Conservation (phyloP, 1,139 yeast species). For the Wickerhamiella infanticola region DNA sequence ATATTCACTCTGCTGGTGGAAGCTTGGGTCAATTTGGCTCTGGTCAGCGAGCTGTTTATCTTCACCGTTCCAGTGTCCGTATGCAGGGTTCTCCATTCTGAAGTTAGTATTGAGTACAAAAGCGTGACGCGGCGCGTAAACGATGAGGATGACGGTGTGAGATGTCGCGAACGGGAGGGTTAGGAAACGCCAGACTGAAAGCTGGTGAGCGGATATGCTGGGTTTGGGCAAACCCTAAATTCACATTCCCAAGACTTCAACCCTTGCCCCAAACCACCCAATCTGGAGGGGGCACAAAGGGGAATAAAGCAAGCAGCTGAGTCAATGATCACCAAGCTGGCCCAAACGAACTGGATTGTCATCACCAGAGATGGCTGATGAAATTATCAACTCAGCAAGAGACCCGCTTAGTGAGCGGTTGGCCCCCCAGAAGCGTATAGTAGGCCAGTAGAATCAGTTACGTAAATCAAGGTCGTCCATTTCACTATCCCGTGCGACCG, state of each 20-base stretch:
- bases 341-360: background rate
- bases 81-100: slow-evolving; percentile 14
- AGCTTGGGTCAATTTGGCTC: slow-evolving; percentile 17
- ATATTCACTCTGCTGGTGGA: slow-evolving; percentile 14
- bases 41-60: slow-evolving; percentile 16
- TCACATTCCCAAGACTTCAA: background rate
- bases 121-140: background rate
- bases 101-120: background rate
- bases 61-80: slow-evolving; percentile 17
- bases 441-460: slow-evolving; percentile 4
- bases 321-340: background rate
- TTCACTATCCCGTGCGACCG: background rate
- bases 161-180: background rate
- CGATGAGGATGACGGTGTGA: too few species aligned
- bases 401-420: slow-evolving; percentile 6
- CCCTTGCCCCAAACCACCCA: too few species aligned
- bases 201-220: too few species aligned
- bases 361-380: background rate
- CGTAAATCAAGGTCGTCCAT: slow-evolving; percentile 6
- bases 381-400: slow-evolving; percentile 1
- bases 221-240: background rate
- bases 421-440: background rate
- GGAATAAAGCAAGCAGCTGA: background rate
- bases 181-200: background rate
- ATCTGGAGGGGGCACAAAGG: slow-evolving; percentile 1